A percentile compares a stretch with the other conserved stretches of the same genome.
These are phyloP conservation scores for Erodium texanum DNA, from an alignment of 441 rosid genomes.

Conservation along the genomic window DNA sequence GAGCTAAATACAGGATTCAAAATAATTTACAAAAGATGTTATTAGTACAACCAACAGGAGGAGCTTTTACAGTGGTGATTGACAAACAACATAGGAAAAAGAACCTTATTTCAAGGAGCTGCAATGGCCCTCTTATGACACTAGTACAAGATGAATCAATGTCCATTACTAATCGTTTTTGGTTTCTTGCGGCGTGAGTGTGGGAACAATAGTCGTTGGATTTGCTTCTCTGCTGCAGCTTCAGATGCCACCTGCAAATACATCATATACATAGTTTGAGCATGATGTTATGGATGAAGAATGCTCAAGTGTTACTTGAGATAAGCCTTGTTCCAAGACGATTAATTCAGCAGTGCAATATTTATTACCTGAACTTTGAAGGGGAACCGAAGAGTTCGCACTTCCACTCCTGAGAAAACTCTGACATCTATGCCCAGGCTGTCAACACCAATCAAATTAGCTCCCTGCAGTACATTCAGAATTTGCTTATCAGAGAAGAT, in stretches of 20 bases:
- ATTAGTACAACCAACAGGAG: neutral
- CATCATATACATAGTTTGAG: neutral
- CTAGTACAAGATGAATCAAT: neutral
- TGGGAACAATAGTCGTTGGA: slow-evolving; percentile 64
- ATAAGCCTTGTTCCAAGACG: too few species aligned
- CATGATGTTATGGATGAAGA: too few species aligned
- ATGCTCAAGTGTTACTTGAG: too few species aligned
- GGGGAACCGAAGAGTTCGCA: slow-evolving; percentile 81
- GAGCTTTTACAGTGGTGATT: neutral
- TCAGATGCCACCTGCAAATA: slow-evolving; percentile 56
- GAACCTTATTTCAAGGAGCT: slow-evolving; percentile 3
- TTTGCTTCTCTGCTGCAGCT: slow-evolving; percentile 78
- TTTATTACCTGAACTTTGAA: slow-evolving; percentile 63
- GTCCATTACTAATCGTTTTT: slow-evolving; percentile 35
- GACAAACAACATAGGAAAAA: neutral
- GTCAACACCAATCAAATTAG: slow-evolving; percentile 70
- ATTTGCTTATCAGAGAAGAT: slow-evolving; percentile 2
- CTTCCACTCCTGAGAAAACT: slow-evolving; percentile 61
- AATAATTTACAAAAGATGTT: neutral
- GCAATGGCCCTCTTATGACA: neutral
- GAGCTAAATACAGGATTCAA: too few species aligned
- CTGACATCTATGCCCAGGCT: slow-evolving; percentile 91
- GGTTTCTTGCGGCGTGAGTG: slow-evolving; percentile 69
- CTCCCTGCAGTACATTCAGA: slow-evolving; percentile 36
- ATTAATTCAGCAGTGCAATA: too few species aligned